Percentiles rank a stretch among this genome's conserved stretches.
phyloP scores from a whole-genome alignment of 495 filamentous ascomycete species.

The Neurospora sp. region DNA sequence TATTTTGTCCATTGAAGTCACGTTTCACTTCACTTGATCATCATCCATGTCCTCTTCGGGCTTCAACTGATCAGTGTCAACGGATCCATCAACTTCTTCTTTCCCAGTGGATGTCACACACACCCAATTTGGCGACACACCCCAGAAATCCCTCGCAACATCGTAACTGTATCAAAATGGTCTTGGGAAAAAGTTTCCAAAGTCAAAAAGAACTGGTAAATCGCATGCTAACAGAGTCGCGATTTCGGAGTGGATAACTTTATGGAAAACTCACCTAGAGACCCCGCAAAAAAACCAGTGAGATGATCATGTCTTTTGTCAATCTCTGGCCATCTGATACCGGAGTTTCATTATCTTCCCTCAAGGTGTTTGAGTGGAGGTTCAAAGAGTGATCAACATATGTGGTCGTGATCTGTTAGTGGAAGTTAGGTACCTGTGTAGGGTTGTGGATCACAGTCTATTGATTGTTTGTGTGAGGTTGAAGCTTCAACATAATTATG shows the following conservation, averaged over 20 bases:
- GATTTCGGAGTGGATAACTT: not conserved
- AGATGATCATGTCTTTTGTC: not conserved
- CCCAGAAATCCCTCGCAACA: not conserved
- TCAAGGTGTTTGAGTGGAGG: not conserved
- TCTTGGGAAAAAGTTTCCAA: not conserved
- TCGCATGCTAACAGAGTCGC: not conserved
- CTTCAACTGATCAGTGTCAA: not conserved
- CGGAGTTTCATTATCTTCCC: not conserved
- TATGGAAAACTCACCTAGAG: not conserved
- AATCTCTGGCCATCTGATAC: not conserved
- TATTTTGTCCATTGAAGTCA: not conserved
- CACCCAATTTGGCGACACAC: not conserved
- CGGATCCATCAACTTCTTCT: not conserved
- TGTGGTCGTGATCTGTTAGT: not conserved
- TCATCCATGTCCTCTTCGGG: not conserved
- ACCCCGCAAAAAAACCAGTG: not conserved
- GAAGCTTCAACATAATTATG: accelerated
- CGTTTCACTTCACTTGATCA: not conserved
- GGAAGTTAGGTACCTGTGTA: too few species aligned
- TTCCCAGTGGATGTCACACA: not conserved
- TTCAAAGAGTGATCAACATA: not conserved
- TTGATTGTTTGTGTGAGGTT: not conserved
- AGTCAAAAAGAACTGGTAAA: not conserved
- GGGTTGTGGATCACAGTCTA: not conserved
- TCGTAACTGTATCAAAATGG: not conserved